A percentile compares a stretch with the other conserved stretches of the same genome.
phyloP scores from a whole-genome alignment of 768 basidiomycete species.

The Phylloporus sp. region DNA sequence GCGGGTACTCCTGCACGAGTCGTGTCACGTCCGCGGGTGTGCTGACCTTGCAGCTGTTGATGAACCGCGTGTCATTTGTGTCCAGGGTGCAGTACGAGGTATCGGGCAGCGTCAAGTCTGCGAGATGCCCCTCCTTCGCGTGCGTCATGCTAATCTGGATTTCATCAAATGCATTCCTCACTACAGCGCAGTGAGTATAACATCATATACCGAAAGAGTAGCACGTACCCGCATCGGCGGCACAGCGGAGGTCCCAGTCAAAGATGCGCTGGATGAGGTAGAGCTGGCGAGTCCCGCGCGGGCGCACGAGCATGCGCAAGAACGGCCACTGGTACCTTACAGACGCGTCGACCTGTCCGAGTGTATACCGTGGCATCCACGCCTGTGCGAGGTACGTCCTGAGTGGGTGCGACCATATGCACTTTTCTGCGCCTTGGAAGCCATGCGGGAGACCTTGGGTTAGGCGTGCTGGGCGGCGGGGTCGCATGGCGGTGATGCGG shows the following conservation, averaged over 20 bases:
- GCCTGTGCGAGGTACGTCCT: slow-evolving; percentile 1
- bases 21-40: slow-evolving; percentile 4
- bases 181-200: neutral
- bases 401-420: slow-evolving; percentile 3
- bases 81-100: neutral
- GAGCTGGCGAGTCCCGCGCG: slow-evolving; percentile 1
- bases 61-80: neutral
- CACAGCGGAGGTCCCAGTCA: neutral
- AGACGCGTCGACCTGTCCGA: neutral
- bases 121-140: neutral
- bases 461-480: no score
- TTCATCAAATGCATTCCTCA: neutral
- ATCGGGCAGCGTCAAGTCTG: slow-evolving; percentile 2
- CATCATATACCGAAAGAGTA: neutral
- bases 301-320: neutral
- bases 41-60: neutral
- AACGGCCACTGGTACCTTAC: slow-evolving; percentile 7
- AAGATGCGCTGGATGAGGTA: slow-evolving; percentile 4
- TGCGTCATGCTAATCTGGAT: neutral
- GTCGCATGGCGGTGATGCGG: neutral
- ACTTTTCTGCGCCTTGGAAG: neutral
- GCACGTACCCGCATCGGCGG: neutral
- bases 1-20: slow-evolving; percentile 1
- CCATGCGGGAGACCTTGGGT: neutral
- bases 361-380: slow-evolving; percentile 12